Conservation (phyloP, 2,329 filamentous ascomycete genomes). For the Rhynchosporium secalis region DNA sequence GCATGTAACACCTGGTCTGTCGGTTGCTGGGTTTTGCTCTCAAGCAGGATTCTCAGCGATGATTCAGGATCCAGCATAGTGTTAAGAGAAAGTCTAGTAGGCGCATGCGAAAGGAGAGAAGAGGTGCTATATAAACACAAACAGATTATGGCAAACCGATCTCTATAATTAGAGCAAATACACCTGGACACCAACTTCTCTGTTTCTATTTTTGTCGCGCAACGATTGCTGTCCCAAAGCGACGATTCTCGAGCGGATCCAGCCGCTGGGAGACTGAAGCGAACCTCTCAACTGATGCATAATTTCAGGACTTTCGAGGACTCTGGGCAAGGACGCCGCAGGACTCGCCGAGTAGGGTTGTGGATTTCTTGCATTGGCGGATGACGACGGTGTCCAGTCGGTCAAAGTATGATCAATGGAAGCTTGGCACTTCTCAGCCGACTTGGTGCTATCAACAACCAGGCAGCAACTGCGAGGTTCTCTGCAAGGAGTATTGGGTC, state of each 20-base stretch:
- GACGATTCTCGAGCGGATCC: slow-evolving; percentile 11
- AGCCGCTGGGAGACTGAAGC: neutral
- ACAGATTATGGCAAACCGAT: neutral
- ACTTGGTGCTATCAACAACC: neutral
- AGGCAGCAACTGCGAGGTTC: slow-evolving; percentile 1
- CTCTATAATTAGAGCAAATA: slow-evolving; percentile 19
- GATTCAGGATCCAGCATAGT: neutral
- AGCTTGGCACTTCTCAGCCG: slow-evolving; percentile 3
- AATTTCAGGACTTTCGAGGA: slow-evolving; percentile 19
- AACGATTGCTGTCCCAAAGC: slow-evolving; percentile 12
- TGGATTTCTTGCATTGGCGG: neutral
- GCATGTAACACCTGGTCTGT: neutral
- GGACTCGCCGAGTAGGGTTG: slow-evolving; percentile 8
- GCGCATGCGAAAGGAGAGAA: neutral
- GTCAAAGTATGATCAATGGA: neutral
- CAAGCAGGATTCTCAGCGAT: neutral
- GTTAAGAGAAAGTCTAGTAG: neutral
- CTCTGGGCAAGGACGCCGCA: slow-evolving; percentile 11
- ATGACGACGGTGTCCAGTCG: neutral
- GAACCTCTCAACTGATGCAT: slow-evolving; percentile 10
- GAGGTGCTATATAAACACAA: slow-evolving; percentile 13
- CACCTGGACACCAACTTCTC: neutral
- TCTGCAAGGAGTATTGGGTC: neutral
- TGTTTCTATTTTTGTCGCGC: slow-evolving; percentile 18
- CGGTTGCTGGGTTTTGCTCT: neutral